Percentiles rank a stretch among this genome's conserved stretches.
phyloP scores from a whole-genome alignment of 2,329 filamentous ascomycete species.

The Apiospora koreana region DNA sequence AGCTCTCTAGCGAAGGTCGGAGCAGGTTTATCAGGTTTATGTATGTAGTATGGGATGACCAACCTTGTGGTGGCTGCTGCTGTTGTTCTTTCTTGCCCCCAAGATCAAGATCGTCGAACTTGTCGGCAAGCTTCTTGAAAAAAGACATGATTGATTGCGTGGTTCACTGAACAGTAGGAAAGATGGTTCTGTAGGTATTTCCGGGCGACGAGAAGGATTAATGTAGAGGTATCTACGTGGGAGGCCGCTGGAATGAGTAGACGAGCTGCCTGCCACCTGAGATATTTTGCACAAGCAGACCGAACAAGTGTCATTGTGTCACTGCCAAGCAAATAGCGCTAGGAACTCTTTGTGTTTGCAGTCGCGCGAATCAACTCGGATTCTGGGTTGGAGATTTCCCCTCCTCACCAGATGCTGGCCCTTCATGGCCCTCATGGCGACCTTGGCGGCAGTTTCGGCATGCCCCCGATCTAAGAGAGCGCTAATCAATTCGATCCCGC shows the following conservation, averaged over 20 bases:
- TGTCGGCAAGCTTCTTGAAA: slow-evolving; percentile 31
- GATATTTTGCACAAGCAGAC: neutral
- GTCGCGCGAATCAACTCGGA: neutral
- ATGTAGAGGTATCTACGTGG: neutral
- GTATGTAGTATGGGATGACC: slow-evolving; percentile 8
- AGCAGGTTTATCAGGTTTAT: neutral
- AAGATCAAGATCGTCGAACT: slow-evolving; percentile 31
- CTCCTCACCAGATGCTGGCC: neutral
- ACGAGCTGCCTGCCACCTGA: neutral
- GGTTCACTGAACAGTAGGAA: neutral
- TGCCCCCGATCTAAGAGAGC: neutral
- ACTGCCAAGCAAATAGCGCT: slow-evolving; percentile 1
- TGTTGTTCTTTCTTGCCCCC: slow-evolving; percentile 25
- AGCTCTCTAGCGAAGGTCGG: neutral
- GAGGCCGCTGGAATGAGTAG: neutral
- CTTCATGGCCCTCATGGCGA: neutral
- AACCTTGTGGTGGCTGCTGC: slow-evolving; percentile 12
- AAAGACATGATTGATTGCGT: slow-evolving; percentile 30
- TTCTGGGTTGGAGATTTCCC: neutral
- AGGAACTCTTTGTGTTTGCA: neutral
- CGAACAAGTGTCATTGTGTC: neutral
- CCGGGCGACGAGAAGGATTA: neutral
- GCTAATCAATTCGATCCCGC: neutral
- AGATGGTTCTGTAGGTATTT: neutral
- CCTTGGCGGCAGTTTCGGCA: neutral